A percentile compares a stretch with the other conserved stretches of the same genome.
Conservation (phyloP, 1,284 basidiomycete species). For the Heimioporus punctisporus region DNA sequence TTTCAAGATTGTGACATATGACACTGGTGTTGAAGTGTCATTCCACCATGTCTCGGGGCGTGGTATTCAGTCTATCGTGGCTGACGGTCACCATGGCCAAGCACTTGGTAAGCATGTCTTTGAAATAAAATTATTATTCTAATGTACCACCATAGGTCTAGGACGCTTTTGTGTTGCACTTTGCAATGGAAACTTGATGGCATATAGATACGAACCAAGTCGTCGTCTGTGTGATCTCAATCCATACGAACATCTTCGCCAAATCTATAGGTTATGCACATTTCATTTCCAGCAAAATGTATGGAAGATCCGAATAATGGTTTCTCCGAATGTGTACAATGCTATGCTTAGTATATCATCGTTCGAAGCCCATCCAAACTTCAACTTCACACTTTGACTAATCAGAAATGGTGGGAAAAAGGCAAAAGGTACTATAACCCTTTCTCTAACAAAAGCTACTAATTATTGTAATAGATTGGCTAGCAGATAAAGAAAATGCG, state of each 20-base stretch:
- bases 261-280: not conserved
- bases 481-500: not conserved
- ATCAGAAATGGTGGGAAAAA: slow-evolving; percentile 2
- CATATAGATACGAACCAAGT: not conserved
- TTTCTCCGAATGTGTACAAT: not conserved
- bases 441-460: not conserved
- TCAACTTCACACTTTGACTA: not conserved
- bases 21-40: not conserved
- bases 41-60: not conserved
- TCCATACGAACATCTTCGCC: slow-evolving; percentile 2
- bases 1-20: not conserved
- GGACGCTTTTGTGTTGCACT: not conserved
- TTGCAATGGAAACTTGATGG: not conserved
- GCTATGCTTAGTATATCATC: slow-evolving; percentile 6
- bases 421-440: not conserved
- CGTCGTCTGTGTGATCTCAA: not conserved
- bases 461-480: slow-evolving; percentile 1
- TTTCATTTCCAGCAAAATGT: slow-evolving; percentile 3
- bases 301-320: not conserved
- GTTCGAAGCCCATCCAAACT: not conserved
- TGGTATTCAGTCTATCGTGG: slow-evolving; percentile 8
- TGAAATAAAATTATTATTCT: no score
- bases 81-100: slow-evolving; percentile 2
- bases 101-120: not conserved
- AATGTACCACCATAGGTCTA: not conserved